Base-by-base conservation (phyloP, 768 basidiomycete species). In the Lentinula aciculospora region DNA sequence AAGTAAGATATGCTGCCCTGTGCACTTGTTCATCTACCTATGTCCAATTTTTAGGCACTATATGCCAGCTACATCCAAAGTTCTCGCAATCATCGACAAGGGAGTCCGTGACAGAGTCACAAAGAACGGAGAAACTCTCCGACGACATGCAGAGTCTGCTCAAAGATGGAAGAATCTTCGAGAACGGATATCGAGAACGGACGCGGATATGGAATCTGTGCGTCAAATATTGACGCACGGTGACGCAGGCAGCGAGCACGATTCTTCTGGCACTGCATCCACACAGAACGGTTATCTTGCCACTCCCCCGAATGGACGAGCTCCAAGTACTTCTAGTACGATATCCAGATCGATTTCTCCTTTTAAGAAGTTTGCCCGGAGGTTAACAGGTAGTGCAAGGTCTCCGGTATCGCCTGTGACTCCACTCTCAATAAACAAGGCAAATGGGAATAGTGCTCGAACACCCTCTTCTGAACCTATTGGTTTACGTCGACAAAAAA, bases 81-180 rank as follows among this genome's bases (percentile, higher is more conserved):
- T 96, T 47, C 79, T 98, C 25, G 84, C 89, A 25, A 94, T 97
- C 64, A 89, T 98, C 64, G 93, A 94, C 69, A 97, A 93, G 71
- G 94, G 94, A 25, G 89, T 98, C 28, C 83, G 84, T 57, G 94
- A 97, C 62, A 84, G 95, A 56, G 88, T 94, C 4, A 98, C 95
- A 21, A 95, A 94, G 81, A 98, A 98, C 62, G 96, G 96, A 1
- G 96, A 98, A 74, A 93, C 93, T 32, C 72, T 98, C 49, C 81
- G 95, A 60, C 78, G 93, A 63, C 92, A 92, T 68, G 88, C 89
- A 2, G 95, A 97, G 65, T 92, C 92, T 61, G 88, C 87, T 19
- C 84, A 89, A 63, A 81, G 92, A 49, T 97, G 94, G 94, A 80
- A 81, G 60, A 85, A 80, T 62, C 74, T 97, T 32, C 81, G 81